Conservation (phyloP, 768 basidiomycete species). For the Boletus subcaerulescens region DNA sequence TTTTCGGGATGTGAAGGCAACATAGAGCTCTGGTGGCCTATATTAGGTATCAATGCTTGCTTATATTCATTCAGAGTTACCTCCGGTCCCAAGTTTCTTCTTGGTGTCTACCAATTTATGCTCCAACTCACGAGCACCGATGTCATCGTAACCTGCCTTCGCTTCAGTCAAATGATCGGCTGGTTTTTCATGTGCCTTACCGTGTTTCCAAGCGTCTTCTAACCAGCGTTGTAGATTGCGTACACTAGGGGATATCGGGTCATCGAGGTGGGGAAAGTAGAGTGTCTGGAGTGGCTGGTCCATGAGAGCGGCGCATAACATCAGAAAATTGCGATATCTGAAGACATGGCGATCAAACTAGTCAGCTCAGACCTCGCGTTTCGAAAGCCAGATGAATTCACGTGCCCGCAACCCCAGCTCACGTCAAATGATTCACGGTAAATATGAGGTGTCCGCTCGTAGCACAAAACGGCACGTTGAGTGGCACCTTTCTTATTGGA, state of each 20-base stretch:
- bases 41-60: background rate
- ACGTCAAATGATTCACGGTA: slow-evolving; percentile 56
- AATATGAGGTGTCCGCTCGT: slow-evolving; percentile 59
- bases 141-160: slow-evolving; percentile 61
- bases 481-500: slow-evolving; percentile 50
- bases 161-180: background rate
- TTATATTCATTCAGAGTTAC: slow-evolving; percentile 34
- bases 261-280: slow-evolving; percentile 60
- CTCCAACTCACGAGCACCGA: slow-evolving; percentile 62
- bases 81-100: slow-evolving; percentile 82
- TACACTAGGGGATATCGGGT: slow-evolving; percentile 62
- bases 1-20: slow-evolving; percentile 73
- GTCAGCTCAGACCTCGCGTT: slow-evolving; percentile 4
- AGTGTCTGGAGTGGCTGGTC: slow-evolving; percentile 57
- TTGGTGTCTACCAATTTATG: slow-evolving; percentile 49
- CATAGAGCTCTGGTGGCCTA: slow-evolving; percentile 57
- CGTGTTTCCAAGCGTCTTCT: slow-evolving; percentile 75
- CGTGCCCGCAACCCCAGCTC: slow-evolving; percentile 73
- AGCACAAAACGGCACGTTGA: slow-evolving; percentile 60
- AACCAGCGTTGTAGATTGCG: slow-evolving; percentile 76
- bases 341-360: background rate
- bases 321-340: slow-evolving; percentile 82
- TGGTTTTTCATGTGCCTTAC: slow-evolving; percentile 31
- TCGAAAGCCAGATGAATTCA: slow-evolving; percentile 6
- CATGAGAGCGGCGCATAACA: slow-evolving; percentile 72